These are phyloP conservation scores for Larix kaempferi DNA, from an alignment of 75 land plant genomes.

Conservation along the genomic window DNA sequence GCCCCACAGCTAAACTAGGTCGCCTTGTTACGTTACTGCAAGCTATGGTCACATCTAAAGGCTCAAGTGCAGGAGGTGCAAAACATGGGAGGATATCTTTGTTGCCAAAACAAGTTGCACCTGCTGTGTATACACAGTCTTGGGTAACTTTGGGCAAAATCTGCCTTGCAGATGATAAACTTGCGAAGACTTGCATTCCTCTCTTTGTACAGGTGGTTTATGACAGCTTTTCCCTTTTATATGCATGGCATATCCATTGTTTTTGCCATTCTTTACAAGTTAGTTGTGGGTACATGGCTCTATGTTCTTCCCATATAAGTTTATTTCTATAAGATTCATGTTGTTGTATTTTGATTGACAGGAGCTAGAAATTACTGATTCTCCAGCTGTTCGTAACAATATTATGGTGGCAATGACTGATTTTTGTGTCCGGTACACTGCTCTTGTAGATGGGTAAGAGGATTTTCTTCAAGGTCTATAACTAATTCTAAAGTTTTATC, in stretches of 20 bases:
- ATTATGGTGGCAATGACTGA: conserved; percentile 80
- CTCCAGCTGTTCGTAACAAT: conserved; percentile 81
- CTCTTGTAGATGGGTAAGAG: conserved; percentile 81
- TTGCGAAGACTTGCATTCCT: conserved; percentile 82
- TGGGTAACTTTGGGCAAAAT: conserved; percentile 89
- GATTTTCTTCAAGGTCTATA: background rate
- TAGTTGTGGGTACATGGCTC: background rate
- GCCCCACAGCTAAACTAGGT: conserved; percentile 27
- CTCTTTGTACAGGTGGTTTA: conserved; percentile 75
- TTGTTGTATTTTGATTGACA: conserved; percentile 15
- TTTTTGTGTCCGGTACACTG: conserved; percentile 87
- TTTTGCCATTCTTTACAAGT: background rate
- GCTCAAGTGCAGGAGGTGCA: background rate
- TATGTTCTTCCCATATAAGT: background rate
- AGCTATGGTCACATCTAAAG: conserved; percentile 17
- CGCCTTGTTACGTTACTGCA: conserved; percentile 24
- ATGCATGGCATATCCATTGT: conserved; percentile 5
- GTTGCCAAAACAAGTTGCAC: conserved; percentile 8
- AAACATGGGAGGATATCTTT: background rate
- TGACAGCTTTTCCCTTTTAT: no score
- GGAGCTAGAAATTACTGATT: conserved; percentile 79
- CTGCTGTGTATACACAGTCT: conserved; percentile 48
- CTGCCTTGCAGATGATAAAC: conserved; percentile 76
- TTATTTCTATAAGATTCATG: background rate
- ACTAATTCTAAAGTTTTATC: background rate